Evolutionary conservation across 1,284 basidiomycete species (phyloP).

Genomic region (Cutaneotrichosporon cyanovorans): DNA sequence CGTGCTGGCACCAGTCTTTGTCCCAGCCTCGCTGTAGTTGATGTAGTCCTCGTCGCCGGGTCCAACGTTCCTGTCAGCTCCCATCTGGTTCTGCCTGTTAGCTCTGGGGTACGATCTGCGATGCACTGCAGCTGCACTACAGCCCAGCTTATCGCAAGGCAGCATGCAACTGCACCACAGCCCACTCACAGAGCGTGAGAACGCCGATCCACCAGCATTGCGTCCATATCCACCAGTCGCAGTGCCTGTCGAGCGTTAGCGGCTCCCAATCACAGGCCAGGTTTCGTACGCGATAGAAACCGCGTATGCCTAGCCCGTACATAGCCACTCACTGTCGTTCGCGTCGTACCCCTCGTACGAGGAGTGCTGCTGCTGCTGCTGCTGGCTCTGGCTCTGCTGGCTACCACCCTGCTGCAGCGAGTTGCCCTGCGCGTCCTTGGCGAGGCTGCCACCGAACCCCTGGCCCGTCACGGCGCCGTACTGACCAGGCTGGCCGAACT

Average conservation of each 20-base stretch:
- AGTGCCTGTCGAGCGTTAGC: too few relatives aligned
- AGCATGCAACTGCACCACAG: neutral
- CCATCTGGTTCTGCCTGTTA: constrained; percentile 24
- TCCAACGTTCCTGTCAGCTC: constrained; percentile 10
- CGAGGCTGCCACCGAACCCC: constrained; percentile 8
- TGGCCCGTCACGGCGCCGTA: constrained; percentile 9
- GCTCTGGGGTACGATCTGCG: too few relatives aligned
- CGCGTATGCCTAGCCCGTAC: too few relatives aligned
- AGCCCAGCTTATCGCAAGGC: too few relatives aligned
- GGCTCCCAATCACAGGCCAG: too few relatives aligned
- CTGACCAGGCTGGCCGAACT: constrained; percentile 7
- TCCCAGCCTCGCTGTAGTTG: constrained; percentile 19
- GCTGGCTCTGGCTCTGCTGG: neutral
- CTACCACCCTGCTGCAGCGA: neutral
- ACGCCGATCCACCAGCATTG: constrained; percentile 31
- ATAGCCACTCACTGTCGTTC: constrained; percentile 23
- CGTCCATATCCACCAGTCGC: constrained; percentile 34
- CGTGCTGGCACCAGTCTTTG: constrained; percentile 31
- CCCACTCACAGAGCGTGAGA: constrained; percentile 27
- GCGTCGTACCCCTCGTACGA: constrained; percentile 27
- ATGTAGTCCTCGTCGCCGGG: constrained; percentile 4
- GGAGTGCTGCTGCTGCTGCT: constrained; percentile 1
- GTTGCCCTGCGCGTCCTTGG: constrained; percentile 11
- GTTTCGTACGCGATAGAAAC: too few relatives aligned
- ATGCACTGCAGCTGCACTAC: too few relatives aligned